These are phyloP conservation scores for Zizania latifolia DNA, from an alignment of 176 grass and related monocot genomes.

Conservation along the genomic window DNA sequence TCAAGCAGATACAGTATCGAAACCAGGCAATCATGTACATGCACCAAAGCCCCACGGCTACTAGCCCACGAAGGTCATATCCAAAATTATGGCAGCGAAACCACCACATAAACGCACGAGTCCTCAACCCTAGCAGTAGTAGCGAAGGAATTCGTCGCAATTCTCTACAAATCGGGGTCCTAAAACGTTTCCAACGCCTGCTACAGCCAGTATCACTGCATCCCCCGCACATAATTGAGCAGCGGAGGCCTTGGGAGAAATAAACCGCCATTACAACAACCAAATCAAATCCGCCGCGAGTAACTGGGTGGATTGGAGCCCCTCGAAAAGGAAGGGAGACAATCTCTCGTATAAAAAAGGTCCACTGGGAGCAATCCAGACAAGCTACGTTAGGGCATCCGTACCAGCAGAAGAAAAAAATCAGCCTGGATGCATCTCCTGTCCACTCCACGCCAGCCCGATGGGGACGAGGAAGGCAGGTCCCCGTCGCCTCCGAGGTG, in stretches of 20 bases:
- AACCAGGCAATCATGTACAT: neutral
- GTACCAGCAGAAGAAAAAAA: neutral
- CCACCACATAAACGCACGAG: neutral
- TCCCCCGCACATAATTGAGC: neutral
- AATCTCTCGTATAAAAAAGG: neutral
- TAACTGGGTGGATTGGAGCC: neutral
- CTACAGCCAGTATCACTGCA: neutral
- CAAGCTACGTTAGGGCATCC: neutral
- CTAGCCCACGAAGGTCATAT: neutral
- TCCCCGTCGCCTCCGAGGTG: neutral
- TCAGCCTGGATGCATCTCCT: neutral
- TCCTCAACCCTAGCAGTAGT: constrained; percentile 11
- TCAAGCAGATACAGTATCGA: constrained; percentile 9
- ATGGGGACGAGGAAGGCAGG: neutral
- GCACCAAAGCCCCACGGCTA: neutral
- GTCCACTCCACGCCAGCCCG: neutral
- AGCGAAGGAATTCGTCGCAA: neutral
- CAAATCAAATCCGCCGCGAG: neutral
- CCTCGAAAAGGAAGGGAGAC: neutral
- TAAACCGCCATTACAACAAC: neutral
- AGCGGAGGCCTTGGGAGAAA: neutral
- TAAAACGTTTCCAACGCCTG: neutral
- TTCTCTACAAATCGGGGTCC: neutral
- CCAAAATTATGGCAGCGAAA: neutral
- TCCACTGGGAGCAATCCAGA: neutral